Evolutionary conservation across 768 basidiomycete genomes (phyloP), one percentile per base, ranked within the genome.

Genomic region (Hemileccinum rubropunctum): DNA sequence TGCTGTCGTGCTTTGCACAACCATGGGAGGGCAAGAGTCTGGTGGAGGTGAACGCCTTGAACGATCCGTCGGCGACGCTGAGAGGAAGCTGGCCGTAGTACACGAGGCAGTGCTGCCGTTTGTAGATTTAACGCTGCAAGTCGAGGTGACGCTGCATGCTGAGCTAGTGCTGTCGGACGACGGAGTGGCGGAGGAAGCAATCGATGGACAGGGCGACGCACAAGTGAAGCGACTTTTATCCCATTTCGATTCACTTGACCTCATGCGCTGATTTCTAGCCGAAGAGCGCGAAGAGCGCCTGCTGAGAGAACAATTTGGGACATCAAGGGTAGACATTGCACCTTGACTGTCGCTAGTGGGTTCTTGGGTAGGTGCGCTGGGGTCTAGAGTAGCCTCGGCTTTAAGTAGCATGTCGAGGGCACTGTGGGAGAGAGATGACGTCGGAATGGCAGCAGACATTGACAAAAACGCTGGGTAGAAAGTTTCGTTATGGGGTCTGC

Each of bases 21-120:
- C 54, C 72, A 82, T 75, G 20, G 69, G 66, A 33, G 81, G 79
- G 48, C 64, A 66, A 9, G 60, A 68, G 33, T 62, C 68, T 46
- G 68, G 56, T 33, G 68, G 51, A 11, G 66, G 68, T 2, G 66
- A 68, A 18, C 67, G 68, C 39, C 64, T 59, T 45, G 43, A 58
- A 18, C 64, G 68, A 36, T 68, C 56, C 47, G 54, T 66, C 26
- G 68, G 68, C 6, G 68, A 70, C 9, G 62, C 56, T 3, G 57
- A 51, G 42, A 59, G 45, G 3, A 57, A 53, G 47, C 49, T 51
- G 10, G 48, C 34, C n/a, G 59, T n/a, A 30, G 56, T 20, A 42
- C 38, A 52, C 20, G 52, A 65, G 32, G 62, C 43, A 27, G 41
- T 27, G 47, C 18, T 57, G 43, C 50, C 34, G 33, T 45, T 47